These are phyloP conservation scores for Ophiostoma montium DNA, from an alignment of 2,329 filamentous ascomycete genomes.

Conservation along the genomic window DNA sequence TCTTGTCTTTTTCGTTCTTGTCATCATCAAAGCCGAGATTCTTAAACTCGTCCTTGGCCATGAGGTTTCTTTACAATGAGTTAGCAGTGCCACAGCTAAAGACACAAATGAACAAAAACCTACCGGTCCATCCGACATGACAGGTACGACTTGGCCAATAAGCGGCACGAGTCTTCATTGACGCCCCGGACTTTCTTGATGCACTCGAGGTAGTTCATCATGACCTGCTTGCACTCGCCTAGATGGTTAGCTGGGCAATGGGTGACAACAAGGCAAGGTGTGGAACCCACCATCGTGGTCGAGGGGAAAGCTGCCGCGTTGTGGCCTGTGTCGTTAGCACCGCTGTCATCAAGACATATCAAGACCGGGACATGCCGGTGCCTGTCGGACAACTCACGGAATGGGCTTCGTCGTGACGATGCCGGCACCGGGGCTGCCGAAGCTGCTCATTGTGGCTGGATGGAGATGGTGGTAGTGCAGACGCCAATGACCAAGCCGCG, in stretches of 20 bases:
- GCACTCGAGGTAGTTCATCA: conserved; percentile 73
- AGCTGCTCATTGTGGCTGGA: conserved; percentile 15
- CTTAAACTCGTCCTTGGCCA: conserved; percentile 90
- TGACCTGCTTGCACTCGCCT: conserved; percentile 90
- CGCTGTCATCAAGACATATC: neutral
- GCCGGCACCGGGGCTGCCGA: conserved; percentile 17
- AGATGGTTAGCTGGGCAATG: neutral
- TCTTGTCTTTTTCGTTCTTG: conserved; percentile 18
- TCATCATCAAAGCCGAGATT: conserved; percentile 70
- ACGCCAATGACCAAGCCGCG: too few species aligned
- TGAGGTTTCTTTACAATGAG: conserved; percentile 58
- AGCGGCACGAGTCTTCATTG: conserved; percentile 75
- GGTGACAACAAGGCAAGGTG: too few species aligned
- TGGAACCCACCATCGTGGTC: conserved; percentile 59
- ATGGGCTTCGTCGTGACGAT: conserved; percentile 18
- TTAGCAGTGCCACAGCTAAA: neutral
- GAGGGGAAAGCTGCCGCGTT: conserved; percentile 89
- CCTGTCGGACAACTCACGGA: conserved; percentile 15
- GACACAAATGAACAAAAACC: neutral
- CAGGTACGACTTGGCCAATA: conserved; percentile 77
- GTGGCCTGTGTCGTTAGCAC: conserved; percentile 42
- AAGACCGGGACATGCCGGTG: neutral
- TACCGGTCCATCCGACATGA: conserved; percentile 89
- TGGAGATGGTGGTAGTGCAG: too few species aligned
- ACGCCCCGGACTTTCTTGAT: conserved; percentile 71